Conservation (phyloP, 208 protist genomes). For the Trypanosoma mega region DNA sequence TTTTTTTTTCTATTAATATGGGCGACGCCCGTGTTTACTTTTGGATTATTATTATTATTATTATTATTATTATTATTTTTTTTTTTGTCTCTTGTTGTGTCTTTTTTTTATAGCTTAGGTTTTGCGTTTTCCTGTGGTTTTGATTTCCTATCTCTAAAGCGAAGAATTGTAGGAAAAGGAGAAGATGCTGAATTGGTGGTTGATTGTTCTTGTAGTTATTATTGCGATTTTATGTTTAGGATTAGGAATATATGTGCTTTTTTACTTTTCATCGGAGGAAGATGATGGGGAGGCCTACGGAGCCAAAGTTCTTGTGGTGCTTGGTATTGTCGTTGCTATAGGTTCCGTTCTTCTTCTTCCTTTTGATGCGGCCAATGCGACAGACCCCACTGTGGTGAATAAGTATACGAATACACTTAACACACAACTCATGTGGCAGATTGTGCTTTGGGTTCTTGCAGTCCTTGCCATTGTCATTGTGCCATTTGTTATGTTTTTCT, state of each 20-base stretch:
- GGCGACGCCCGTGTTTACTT: too few relatives aligned
- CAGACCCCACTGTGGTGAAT: slow-evolving; percentile 56
- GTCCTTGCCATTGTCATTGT: slow-evolving; percentile 77
- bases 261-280: slow-evolving; percentile 77
- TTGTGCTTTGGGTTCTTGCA: slow-evolving; percentile 78
- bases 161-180: neutral
- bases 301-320: slow-evolving; percentile 65
- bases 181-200: slow-evolving; percentile 82
- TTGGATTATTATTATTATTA: slow-evolving; percentile 2
- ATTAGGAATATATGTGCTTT: slow-evolving; percentile 55
- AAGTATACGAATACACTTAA: slow-evolving; percentile 72
- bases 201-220: slow-evolving; percentile 73
- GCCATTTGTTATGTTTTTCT: slow-evolving; percentile 93
- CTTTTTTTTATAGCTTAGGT: too few relatives aligned
- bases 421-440: slow-evolving; percentile 85
- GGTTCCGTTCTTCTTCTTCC: slow-evolving; percentile 63
- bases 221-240: slow-evolving; percentile 55
- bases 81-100: slow-evolving; percentile 18
- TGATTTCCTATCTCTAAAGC: slow-evolving; percentile 1
- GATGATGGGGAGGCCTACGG: slow-evolving; percentile 48
- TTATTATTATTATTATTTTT: slow-evolving; percentile 22
- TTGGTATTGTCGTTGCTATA: slow-evolving; percentile 63
- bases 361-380: slow-evolving; percentile 75
- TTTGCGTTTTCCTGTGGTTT: slow-evolving; percentile 1
- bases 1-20: too few relatives aligned